phyloP scores from a whole-genome alignment of 2,329 filamentous ascomycete species.

The Talaromyces funiculosus region DNA sequence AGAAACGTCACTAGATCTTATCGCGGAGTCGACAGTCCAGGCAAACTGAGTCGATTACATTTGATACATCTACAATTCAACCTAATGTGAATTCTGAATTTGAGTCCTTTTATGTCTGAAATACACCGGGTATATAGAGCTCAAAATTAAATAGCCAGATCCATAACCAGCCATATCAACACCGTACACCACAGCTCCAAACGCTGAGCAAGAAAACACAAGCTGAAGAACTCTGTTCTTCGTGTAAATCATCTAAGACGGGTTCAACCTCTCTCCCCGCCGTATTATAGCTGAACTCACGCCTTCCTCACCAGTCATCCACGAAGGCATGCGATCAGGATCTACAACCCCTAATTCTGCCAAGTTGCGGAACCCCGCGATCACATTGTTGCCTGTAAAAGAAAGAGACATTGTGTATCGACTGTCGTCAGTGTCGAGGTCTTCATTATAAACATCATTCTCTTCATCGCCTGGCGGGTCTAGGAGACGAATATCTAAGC shows the following conservation, averaged over 20 bases:
- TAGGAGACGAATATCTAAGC: slow-evolving; percentile 47
- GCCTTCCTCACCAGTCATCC: slow-evolving; percentile 84
- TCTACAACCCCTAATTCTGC: slow-evolving; percentile 69
- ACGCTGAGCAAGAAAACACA: not conserved
- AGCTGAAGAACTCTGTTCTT: not conserved
- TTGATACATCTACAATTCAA: no score
- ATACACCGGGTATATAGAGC: no score
- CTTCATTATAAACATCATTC: slow-evolving; percentile 13
- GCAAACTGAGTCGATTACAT: no score
- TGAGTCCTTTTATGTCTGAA: no score
- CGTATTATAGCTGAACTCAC: slow-evolving; percentile 67
- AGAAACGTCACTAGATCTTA: not conserved
- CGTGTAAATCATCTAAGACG: not conserved
- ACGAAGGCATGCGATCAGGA: slow-evolving; percentile 73
- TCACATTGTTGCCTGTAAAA: slow-evolving; percentile 72
- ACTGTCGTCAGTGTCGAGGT: slow-evolving; percentile 13
- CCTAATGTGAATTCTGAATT: no score
- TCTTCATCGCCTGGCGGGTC: slow-evolving; percentile 25
- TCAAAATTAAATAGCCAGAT: not conserved
- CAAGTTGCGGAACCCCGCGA: slow-evolving; percentile 70
- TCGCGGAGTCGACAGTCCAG: not conserved
- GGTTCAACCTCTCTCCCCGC: slow-evolving; percentile 40
- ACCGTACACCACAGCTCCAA: not conserved
- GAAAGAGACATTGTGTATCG: slow-evolving; percentile 46
- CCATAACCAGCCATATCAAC: not conserved